phyloP scores from a whole-genome alignment of 1,284 basidiomycete species.

The Caloboletus firmus region DNA sequence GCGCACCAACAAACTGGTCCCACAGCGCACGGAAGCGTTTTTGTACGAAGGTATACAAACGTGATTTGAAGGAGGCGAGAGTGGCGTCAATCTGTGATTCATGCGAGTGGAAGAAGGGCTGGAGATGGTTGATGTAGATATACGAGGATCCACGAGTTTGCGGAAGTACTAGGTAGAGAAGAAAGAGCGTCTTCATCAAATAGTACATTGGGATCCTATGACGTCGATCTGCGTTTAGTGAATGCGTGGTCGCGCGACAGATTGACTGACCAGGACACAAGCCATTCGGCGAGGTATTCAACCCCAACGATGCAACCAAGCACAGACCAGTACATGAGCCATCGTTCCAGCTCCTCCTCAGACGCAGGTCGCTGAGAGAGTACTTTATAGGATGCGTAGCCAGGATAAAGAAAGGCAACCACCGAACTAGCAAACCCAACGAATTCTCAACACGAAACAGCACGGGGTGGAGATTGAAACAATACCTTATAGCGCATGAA shows the following conservation, averaged over 20 bases:
- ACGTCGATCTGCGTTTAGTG: constrained; percentile 7
- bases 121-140: constrained; percentile 73
- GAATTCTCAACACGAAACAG: neutral
- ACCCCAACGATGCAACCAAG: constrained; percentile 73
- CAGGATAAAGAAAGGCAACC: constrained; percentile 76
- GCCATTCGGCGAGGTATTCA: constrained; percentile 80
- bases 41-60: constrained; percentile 65
- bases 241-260: constrained; percentile 9
- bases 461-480: constrained; percentile 9
- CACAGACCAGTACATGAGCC: constrained; percentile 91
- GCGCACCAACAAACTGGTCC: constrained; percentile 54
- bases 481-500: constrained; percentile 42
- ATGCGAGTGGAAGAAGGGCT: constrained; percentile 76
- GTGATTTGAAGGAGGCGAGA: constrained; percentile 60
- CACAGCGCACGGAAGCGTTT: constrained; percentile 59
- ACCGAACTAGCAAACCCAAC: constrained; percentile 48
- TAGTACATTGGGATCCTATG: constrained; percentile 87
- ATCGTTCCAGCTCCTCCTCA: constrained; percentile 76
- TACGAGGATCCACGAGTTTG: constrained; percentile 84
- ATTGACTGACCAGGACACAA: constrained; percentile 68
- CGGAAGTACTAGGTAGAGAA: constrained; percentile 88
- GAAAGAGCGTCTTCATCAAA: constrained; percentile 77
- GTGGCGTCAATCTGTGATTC: constrained; percentile 80
- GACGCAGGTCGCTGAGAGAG: constrained; percentile 77
- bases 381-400: constrained; percentile 84